These are phyloP conservation scores for Sphenostylis stenocarpa DNA, from an alignment of 306 rosid species.

Conservation along the genomic window DNA sequence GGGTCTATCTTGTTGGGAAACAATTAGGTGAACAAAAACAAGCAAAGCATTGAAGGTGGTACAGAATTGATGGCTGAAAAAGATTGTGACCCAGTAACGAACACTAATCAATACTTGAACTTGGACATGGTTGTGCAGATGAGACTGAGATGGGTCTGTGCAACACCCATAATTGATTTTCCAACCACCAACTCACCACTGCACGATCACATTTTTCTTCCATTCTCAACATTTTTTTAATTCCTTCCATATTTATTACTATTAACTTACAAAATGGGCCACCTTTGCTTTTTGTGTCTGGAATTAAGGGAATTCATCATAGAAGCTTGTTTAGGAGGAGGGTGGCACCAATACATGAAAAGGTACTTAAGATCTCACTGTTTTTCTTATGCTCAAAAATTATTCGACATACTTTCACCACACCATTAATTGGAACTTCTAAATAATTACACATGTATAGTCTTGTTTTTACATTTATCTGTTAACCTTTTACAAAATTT, in stretches of 20 bases:
- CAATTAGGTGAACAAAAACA: background rate
- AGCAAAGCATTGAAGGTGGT: background rate
- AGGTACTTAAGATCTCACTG: background rate
- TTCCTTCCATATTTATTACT: background rate
- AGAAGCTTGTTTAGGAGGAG: background rate
- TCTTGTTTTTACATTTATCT: background rate
- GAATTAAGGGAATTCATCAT: constrained; percentile 19
- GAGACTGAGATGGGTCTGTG: background rate
- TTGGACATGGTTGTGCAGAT: background rate
- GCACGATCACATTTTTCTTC: background rate
- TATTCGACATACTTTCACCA: background rate
- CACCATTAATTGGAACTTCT: background rate
- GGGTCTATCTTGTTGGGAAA: background rate
- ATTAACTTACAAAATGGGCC: constrained; percentile 10
- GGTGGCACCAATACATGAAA: constrained; percentile 9
- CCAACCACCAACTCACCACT: constrained; percentile 10
- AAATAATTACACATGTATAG: background rate
- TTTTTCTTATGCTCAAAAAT: background rate
- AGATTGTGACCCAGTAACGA: background rate
- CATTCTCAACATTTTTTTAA: too few relatives aligned
- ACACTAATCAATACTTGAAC: constrained; percentile 4
- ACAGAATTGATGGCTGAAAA: constrained; percentile 11
- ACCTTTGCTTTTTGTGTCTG: constrained; percentile 34
- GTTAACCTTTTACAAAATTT: background rate
- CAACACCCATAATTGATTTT: constrained; percentile 18